Conservation (phyloP, 2,329 filamentous ascomycete species). For the Aspergillus ruber region DNA sequence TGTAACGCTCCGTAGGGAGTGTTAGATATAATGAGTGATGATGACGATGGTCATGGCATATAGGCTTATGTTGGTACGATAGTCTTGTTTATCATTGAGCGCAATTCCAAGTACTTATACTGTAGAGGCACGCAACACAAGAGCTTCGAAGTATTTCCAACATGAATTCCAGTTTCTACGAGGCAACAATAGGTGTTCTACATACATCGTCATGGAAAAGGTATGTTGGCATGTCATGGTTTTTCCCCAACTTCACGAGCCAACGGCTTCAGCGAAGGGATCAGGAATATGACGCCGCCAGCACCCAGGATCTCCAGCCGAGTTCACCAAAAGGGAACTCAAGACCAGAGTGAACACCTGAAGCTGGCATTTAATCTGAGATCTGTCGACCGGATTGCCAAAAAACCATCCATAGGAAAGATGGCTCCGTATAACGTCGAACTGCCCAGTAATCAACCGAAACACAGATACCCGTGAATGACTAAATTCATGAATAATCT, state of each 20-base stretch:
- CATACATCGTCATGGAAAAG: no score
- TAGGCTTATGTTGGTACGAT: neutral
- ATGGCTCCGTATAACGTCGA: slow-evolving; percentile 84
- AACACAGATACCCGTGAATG: slow-evolving; percentile 43
- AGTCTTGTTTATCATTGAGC: no score
- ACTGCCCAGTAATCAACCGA: slow-evolving; percentile 78
- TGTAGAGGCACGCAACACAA: no score
- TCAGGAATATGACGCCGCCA: slow-evolving; percentile 78
- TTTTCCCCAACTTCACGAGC: slow-evolving; percentile 82
- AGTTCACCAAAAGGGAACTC: slow-evolving; percentile 67
- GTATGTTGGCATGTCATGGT: slow-evolving; percentile 73
- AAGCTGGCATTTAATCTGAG: slow-evolving; percentile 65
- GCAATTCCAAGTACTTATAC: no score
- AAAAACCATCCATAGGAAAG: slow-evolving; percentile 60
- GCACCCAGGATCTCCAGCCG: slow-evolving; percentile 49
- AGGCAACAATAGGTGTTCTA: neutral
- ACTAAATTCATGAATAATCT: slow-evolving; percentile 5
- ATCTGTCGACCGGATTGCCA: slow-evolving; percentile 79
- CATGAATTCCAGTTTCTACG: neutral
- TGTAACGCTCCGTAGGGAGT: slow-evolving; percentile 47
- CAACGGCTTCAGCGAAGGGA: slow-evolving; percentile 86
- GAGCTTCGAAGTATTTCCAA: no score
- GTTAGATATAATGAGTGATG: neutral
- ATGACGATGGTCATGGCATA: neutral
- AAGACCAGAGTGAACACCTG: slow-evolving; percentile 48